phyloP scores from a whole-genome alignment of 176 grass and related monocot genomes.

The Olyra latifolia region DNA sequence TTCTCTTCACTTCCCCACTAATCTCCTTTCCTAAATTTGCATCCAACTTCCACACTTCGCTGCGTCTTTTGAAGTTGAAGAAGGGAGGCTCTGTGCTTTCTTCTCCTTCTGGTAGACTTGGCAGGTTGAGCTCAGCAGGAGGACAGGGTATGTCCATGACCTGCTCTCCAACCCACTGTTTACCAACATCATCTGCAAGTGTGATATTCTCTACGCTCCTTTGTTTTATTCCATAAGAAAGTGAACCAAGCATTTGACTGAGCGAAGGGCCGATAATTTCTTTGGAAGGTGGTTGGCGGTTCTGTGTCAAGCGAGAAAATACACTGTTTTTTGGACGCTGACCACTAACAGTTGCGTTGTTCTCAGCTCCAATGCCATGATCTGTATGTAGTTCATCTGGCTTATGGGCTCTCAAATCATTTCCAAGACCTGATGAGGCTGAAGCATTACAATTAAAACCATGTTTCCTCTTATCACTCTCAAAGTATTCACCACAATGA shows the following conservation, averaged over 20 bases:
- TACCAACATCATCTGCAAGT: background rate
- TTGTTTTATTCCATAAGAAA: constrained; percentile 39
- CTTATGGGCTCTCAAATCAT: constrained; percentile 1
- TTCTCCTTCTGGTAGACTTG: background rate
- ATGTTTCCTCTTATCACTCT: constrained; percentile 7
- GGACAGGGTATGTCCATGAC: background rate
- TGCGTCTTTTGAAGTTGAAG: constrained; percentile 65
- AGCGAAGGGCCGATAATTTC: constrained; percentile 26
- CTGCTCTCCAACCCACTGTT: constrained; percentile 1
- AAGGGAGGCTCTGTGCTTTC: constrained; percentile 39
- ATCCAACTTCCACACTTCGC: constrained; percentile 23
- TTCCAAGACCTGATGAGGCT: constrained; percentile 28
- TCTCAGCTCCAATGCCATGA: constrained; percentile 20
- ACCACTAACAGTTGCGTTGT: constrained; percentile 5
- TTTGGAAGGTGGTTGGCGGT: constrained; percentile 2
- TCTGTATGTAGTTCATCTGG: background rate
- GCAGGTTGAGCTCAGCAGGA: constrained; percentile 17
- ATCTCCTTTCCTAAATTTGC: constrained; percentile 15
- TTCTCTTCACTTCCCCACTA: constrained; percentile 44
- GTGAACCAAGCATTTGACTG: constrained; percentile 41
- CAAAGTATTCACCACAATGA: background rate
- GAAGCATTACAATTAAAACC: constrained; percentile 7
- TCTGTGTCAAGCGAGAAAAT: constrained; percentile 57
- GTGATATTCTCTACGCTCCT: background rate
- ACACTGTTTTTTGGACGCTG: constrained; percentile 31